Evolutionary conservation across 805 yeast genomes (phyloP).

Genomic region (Candida pini): DNA sequence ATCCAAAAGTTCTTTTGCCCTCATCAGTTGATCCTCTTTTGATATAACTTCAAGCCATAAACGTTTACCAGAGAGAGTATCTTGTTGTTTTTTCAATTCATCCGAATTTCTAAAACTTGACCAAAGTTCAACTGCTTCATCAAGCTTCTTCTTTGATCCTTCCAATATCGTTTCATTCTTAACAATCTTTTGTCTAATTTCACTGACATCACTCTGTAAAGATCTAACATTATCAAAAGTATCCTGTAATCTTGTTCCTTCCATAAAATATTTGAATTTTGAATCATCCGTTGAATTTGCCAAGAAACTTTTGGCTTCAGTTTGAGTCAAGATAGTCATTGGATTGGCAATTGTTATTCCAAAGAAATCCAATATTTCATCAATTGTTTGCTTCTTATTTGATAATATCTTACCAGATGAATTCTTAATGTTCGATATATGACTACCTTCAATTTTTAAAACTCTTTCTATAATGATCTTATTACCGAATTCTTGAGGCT

Average conservation of each 20-base stretch:
- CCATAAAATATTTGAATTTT: conserved; percentile 73
- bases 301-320: conserved; percentile 84
- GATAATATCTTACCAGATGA: conserved; percentile 49
- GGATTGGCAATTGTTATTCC: conserved; percentile 85
- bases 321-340: conserved; percentile 88
- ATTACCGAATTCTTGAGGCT: conserved; percentile 61
- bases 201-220: conserved; percentile 36
- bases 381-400: conserved; percentile 58
- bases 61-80: conserved; percentile 40
- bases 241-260: conserved; percentile 69
- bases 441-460: conserved; percentile 47
- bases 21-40: conserved; percentile 17
- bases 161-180: conserved; percentile 27
- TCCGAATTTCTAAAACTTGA: conserved; percentile 36
- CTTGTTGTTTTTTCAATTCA: conserved; percentile 33
- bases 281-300: conserved; percentile 67
- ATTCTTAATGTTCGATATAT: conserved; percentile 50
- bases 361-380: conserved; percentile 61
- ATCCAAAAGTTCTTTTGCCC: conserved; percentile 16
- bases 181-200: conserved; percentile 32
- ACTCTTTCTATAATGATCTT: conserved; percentile 66
- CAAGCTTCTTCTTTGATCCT: conserved; percentile 33
- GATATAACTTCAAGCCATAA: conserved; percentile 40
- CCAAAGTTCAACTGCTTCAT: conserved; percentile 37
- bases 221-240: conserved; percentile 48